Evolutionary conservation across 2,329 filamentous ascomycete genomes (phyloP).

Genomic region (Aspergillus terreus): DNA sequence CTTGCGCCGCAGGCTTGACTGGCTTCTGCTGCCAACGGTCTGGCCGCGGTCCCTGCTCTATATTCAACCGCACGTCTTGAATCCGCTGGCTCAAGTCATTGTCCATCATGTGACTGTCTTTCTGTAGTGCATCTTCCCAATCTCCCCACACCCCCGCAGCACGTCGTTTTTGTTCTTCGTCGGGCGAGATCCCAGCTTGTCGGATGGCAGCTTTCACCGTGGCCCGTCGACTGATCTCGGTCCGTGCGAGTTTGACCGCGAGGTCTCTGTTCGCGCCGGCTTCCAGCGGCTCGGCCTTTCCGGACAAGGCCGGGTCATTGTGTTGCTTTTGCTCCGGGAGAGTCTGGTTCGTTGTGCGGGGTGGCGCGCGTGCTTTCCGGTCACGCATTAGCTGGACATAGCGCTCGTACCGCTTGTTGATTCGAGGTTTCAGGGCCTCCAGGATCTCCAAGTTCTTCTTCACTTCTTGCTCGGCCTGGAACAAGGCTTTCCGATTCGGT

Average conservation of each 20-base stretch:
- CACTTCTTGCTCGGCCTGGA: constrained; percentile 59
- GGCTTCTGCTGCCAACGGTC: constrained; percentile 6
- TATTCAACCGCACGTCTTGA: constrained; percentile 46
- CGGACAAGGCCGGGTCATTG: constrained; percentile 58
- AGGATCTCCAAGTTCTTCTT: constrained; percentile 64
- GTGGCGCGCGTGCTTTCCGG: constrained; percentile 41
- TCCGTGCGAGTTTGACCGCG: constrained; percentile 71
- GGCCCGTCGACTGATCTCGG: constrained; percentile 67
- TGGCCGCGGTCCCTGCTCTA: constrained; percentile 23
- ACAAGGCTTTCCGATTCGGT: constrained; percentile 53
- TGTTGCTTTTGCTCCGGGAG: constrained; percentile 15
- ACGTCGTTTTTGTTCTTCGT: constrained; percentile 56
- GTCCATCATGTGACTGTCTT: constrained; percentile 29
- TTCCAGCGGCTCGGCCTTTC: constrained; percentile 60
- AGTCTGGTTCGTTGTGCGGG: constrained; percentile 9
- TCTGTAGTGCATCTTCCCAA: constrained; percentile 46
- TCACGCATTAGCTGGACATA: constrained; percentile 56
- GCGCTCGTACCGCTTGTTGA: constrained; percentile 66
- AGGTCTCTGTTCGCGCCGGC: constrained; percentile 69
- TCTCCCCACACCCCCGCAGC: constrained; percentile 52
- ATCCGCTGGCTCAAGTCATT: constrained; percentile 51
- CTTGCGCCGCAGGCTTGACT: constrained; percentile 10
- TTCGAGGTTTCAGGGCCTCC: constrained; percentile 73
- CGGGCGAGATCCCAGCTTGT: constrained; percentile 55
- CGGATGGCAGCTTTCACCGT: constrained; percentile 56